A percentile compares a stretch with the other conserved stretches of the same genome.
Conservation (phyloP, 2,329 filamentous ascomycete genomes). For the Xylaria arbuscula region DNA sequence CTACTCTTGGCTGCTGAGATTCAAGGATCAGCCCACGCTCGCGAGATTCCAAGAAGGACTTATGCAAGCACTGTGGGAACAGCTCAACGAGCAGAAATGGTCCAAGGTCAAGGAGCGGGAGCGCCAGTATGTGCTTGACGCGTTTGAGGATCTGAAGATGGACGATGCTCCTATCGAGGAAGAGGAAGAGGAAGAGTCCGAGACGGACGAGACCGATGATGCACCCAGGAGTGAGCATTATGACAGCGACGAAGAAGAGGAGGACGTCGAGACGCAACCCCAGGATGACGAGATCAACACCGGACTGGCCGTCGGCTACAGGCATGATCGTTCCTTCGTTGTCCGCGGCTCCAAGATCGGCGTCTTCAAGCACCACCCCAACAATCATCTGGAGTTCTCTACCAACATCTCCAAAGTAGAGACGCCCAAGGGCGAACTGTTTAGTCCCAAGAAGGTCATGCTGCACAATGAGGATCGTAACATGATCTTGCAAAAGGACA, state of each 20-base stretch:
- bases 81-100: constrained; percentile 95
- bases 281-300: constrained; percentile 89
- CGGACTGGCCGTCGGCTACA: constrained; percentile 94
- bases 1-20: constrained; percentile 94
- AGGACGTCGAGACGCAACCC: constrained; percentile 74
- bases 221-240: constrained; percentile 77
- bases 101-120: constrained; percentile 91
- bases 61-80: constrained; percentile 97
- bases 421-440: constrained; percentile 85
- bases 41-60: constrained; percentile 93
- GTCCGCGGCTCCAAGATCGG: constrained; percentile 98
- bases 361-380: constrained; percentile 94
- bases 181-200: constrained; percentile 62
- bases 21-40: constrained; percentile 82
- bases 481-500: constrained; percentile 85
- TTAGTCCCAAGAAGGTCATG: constrained; percentile 97
- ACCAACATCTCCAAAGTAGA: constrained; percentile 97
- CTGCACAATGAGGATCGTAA: constrained; percentile 90
- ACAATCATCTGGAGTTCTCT: constrained; percentile 93
- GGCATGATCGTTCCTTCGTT: constrained; percentile 96
- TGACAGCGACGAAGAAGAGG: constrained; percentile 78
- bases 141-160: constrained; percentile 94
- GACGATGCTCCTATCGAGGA: constrained; percentile 74
- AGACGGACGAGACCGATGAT: constrained; percentile 68
- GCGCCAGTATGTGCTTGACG: constrained; percentile 92